These are phyloP conservation scores for Aureococcus anophagefferens DNA, from an alignment of 108 stramenopile genomes.

Conservation along the genomic window DNA sequence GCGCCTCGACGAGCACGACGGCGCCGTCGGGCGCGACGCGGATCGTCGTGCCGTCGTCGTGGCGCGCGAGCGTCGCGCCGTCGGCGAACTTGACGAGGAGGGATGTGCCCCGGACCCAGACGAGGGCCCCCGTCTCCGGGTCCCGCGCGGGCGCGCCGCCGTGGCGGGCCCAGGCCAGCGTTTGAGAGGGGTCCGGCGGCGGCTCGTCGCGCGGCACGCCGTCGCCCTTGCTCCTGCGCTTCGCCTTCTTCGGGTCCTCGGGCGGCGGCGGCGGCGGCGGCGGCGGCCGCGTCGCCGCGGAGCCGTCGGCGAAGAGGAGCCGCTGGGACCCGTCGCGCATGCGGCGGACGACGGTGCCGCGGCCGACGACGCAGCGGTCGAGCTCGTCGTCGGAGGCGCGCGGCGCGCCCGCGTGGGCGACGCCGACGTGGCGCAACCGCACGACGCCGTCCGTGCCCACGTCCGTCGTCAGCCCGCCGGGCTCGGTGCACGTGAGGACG, in stretches of 20 bases:
- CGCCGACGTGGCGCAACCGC: not conserved
- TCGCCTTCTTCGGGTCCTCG: too few species aligned
- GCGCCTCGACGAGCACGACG: constrained; percentile 1
- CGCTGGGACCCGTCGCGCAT: not conserved
- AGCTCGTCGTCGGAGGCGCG: not conserved
- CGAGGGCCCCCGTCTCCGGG: not conserved
- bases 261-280: too few species aligned
- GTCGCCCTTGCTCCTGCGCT: too few species aligned
- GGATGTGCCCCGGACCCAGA: not conserved
- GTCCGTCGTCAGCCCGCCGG: not conserved
- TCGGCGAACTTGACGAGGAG: not conserved
- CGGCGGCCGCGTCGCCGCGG: not conserved
- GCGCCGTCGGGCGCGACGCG: not conserved
- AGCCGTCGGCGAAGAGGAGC: constrained; percentile 3
- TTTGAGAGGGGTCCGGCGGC: too few species aligned
- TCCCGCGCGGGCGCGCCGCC: not conserved
- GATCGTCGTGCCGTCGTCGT: constrained; percentile 1
- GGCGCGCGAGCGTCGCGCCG: not conserved
- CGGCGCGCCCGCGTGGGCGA: not conserved
- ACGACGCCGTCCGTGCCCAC: constrained; percentile 1
- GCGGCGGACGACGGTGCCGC: not conserved
- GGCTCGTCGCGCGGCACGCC: too few species aligned
- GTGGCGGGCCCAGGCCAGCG: not conserved
- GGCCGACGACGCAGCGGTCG: not conserved
- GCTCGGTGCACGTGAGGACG: not conserved